Base-by-base conservation (phyloP, 164 flowering plant genomes). In the Stephania japonica region DNA sequence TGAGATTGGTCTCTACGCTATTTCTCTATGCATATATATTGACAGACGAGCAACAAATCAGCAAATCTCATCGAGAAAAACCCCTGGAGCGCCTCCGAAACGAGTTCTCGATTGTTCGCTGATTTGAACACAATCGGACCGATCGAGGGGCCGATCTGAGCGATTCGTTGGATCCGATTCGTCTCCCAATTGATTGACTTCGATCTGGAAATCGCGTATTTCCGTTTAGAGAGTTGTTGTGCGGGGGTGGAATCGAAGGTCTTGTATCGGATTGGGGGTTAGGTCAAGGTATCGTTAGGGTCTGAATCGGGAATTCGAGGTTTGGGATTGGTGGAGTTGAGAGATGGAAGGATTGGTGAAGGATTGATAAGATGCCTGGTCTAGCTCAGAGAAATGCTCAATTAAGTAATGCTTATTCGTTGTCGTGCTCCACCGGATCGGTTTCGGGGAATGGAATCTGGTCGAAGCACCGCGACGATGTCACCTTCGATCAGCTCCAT, bases 401-500 rank as follows among this genome's bases (percentile, higher is more conserved):
- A 77, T 77, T 72, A 43, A 78, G 78, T 21, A 76, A 75, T 78
- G 77, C 47, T 67, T 78, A 49, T 67, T 69, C 76, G 23, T 70
- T 72, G 3, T 69, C 71, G 6, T 80, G 81, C 76, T 50, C 74
- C 62, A 59, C 77, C 71, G 80, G 83, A 76, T 78, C 82, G 68
- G 75, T 82, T 70, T 83, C 87, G 14, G 70, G 75, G 12, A 80
- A 86, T 71, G 96, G 90, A 12, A 88, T 92, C 82, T 91, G 99
- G 98, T 89, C 99, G 11, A 89, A 87, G 78, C 88, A 88, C 63
- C 81, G 86, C n/a, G 91, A 85, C 63, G 90, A 85, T 74, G 80
- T 95, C 73, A 81, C 88, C 84, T 87, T 80, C 78, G 87, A 88
- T 84, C 97, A 88, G 86, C 94, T 95, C 73, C 93, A 91, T 83